Evolutionary conservation across 2,329 filamentous ascomycete genomes (phyloP), one percentile per base, ranked within the genome.

Genomic region (Aureobasidium melanogenum): DNA sequence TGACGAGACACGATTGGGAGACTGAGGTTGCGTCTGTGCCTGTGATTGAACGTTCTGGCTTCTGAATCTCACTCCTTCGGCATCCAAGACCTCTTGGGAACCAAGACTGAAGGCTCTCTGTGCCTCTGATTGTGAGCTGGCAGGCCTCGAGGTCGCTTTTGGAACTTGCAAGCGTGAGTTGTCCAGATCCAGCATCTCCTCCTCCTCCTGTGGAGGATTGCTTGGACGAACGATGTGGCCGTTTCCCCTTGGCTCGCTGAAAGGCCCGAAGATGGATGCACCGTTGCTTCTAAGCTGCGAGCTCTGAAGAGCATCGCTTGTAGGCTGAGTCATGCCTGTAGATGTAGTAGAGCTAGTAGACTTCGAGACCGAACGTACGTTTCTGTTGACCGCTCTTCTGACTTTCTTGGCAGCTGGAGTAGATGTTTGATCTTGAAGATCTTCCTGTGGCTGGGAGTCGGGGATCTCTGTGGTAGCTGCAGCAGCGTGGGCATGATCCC

Each of bases 151-250:
- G 24, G 15, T 60, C 5, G 44, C 10, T 26, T 41, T 60, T 14
- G 36, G 2, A 17, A 60, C 51, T 2, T 41, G 36, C 24, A 41
- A 24, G 3, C 17, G 46, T 12, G 24, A 17, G 14, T 34, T 32
- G 36, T 34, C 46, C 36, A 51, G 6, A n/a, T 60, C 56, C 22
- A 60, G 36, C 56, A 60, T 60, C 5, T 60, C 56, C 19, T 60
- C 56, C 10, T 60, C 56, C n/a, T 60, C 56, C n/a, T 28, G 32
- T 3, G 24, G 22, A 48, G n/a, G 15, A 9, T 30, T 15, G 22
- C 38, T 17, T 8, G 8, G 54, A 38, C 19, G 22, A 22, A 15
- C 12, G 14, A 9, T 9, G 17, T 30, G 24, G 51, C 38, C 43
- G 3, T 43, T 32, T 19, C 39, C 24, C 15, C 28, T 44, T 3